Evolutionary conservation across 768 basidiomycete genomes (phyloP).

Genomic region (Serendipita vermifera): DNA sequence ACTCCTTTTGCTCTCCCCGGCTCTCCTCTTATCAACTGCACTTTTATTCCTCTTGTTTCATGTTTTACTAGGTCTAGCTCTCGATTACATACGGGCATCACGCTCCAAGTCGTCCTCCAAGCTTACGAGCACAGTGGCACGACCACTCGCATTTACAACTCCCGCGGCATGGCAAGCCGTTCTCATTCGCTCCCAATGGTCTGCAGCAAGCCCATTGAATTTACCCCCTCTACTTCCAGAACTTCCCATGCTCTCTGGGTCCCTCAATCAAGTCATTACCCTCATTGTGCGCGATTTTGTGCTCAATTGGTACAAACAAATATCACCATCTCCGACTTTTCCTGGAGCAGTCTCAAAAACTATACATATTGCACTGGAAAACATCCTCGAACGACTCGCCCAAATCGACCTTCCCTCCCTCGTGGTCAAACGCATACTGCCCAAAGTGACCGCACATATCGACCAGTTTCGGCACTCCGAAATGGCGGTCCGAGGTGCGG

Average conservation of each 20-base stretch:
- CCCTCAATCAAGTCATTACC: constrained; percentile 67
- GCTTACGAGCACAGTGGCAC: constrained; percentile 36
- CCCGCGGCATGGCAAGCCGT: constrained; percentile 93
- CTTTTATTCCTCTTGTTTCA: constrained; percentile 40
- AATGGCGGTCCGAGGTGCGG: constrained; percentile 67
- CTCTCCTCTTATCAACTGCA: constrained; percentile 37
- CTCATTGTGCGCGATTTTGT: constrained; percentile 81
- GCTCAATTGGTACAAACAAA: constrained; percentile 71
- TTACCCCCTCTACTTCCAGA: constrained; percentile 53
- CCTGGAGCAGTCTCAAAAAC: constrained; percentile 69
- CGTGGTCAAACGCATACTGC: constrained; percentile 70
- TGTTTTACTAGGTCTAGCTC: constrained; percentile 31
- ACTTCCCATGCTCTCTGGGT: constrained; percentile 51
- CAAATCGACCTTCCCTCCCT: constrained; percentile 61
- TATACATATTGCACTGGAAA: constrained; percentile 51
- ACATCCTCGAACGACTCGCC: constrained; percentile 42
- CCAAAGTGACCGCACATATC: constrained; percentile 79
- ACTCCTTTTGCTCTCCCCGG: constrained; percentile 50
- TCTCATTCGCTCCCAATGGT: constrained; percentile 82
- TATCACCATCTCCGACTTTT: constrained; percentile 81
- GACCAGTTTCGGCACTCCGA: constrained; percentile 88
- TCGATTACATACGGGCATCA: constrained; percentile 14
- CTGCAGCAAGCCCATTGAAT: constrained; percentile 53
- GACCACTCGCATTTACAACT: constrained; percentile 75
- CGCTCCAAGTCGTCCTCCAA: constrained; percentile 3